phyloP scores from a whole-genome alignment of 768 basidiomycete genomes.

The Suillus subaureus region DNA sequence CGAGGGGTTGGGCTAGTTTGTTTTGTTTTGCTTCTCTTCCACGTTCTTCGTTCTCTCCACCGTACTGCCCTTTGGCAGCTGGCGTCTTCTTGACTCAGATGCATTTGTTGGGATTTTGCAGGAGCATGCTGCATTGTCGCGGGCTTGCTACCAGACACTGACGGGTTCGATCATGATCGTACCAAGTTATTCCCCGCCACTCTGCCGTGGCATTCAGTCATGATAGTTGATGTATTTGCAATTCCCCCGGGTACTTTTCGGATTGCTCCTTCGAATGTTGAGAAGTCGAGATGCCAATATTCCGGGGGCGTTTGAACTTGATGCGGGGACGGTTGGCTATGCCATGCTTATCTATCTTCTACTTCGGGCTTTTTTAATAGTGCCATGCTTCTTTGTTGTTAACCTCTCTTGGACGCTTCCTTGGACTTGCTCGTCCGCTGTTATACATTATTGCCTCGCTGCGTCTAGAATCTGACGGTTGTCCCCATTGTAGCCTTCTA shows the following conservation, averaged over 20 bases:
- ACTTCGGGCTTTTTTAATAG: background rate
- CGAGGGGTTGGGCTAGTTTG: background rate
- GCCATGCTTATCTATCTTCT: background rate
- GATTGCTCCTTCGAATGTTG: background rate
- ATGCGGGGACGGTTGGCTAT: background rate
- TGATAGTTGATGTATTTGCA: background rate
- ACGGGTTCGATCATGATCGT: background rate
- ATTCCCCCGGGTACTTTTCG: background rate
- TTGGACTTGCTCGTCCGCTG: background rate
- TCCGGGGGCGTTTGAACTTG: background rate
- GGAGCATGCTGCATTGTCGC: background rate
- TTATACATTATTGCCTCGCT: background rate
- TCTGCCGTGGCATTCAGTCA: background rate
- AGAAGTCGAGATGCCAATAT: background rate
- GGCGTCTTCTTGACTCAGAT: background rate
- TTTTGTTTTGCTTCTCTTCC: background rate
- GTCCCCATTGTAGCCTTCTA: background rate
- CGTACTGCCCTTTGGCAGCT: background rate
- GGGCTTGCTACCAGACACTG: background rate
- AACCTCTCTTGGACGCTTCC: background rate
- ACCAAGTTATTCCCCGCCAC: background rate
- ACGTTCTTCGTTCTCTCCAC: background rate
- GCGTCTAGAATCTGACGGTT: background rate
- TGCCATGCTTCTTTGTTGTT: background rate
- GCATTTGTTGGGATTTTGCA: background rate